Conservation (phyloP, 805 yeast genomes). For the Candida maltosa region DNA sequence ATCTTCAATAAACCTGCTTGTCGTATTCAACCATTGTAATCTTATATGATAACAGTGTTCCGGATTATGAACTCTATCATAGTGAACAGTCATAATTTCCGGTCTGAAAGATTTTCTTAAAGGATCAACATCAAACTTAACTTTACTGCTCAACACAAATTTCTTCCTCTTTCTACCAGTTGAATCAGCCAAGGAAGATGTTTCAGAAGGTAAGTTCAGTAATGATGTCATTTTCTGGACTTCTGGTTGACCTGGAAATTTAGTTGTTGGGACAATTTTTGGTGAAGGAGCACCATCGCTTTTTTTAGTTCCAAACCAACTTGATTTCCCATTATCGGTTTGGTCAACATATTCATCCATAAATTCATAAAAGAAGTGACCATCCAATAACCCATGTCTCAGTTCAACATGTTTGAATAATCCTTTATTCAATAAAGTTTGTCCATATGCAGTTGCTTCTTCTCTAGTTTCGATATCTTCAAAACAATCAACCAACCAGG, state of each 20-base stretch:
- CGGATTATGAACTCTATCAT: slow-evolving; percentile 90
- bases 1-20: slow-evolving; percentile 56
- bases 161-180: slow-evolving; percentile 21
- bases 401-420: slow-evolving; percentile 78
- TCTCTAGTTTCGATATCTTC: slow-evolving; percentile 79
- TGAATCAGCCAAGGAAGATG: slow-evolving; percentile 24
- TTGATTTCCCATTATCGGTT: slow-evolving; percentile 11
- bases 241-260: slow-evolving; percentile 17
- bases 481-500: slow-evolving; percentile 78
- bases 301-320: slow-evolving; percentile 32
- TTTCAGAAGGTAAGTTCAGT: slow-evolving; percentile 13
- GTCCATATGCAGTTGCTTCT: slow-evolving; percentile 80
- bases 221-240: slow-evolving; percentile 16
- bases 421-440: slow-evolving; percentile 65
- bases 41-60: slow-evolving; percentile 91
- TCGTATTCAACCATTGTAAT: slow-evolving; percentile 88
- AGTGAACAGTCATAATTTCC: slow-evolving; percentile 79
- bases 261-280: slow-evolving; percentile 23
- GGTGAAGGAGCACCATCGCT: slow-evolving; percentile 11
- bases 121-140: slow-evolving; percentile 76
- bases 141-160: slow-evolving; percentile 63
- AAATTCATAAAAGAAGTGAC: slow-evolving; percentile 84
- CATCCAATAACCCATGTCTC: slow-evolving; percentile 84
- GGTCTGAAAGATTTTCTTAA: slow-evolving; percentile 66
- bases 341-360: slow-evolving; percentile 48